phyloP scores from a whole-genome alignment of 768 basidiomycete genomes.

The Suillus sp. region DNA sequence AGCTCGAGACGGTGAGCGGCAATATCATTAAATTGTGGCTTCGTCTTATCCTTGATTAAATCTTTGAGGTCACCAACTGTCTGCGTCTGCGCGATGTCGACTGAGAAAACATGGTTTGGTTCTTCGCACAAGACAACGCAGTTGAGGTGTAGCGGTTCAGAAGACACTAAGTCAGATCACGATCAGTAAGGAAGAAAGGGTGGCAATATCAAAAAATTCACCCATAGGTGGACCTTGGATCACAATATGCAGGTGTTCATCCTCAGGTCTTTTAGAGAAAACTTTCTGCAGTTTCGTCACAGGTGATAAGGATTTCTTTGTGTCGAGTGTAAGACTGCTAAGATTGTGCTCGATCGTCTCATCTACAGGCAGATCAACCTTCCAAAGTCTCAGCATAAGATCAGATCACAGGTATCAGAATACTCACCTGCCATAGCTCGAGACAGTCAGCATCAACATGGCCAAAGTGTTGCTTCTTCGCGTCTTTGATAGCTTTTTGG shows the following conservation, averaged over 20 bases:
- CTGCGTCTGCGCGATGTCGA: no score
- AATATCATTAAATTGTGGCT: no score
- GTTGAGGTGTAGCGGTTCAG: not conserved
- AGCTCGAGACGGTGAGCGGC: no score
- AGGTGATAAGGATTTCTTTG: not conserved
- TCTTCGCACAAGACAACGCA: not conserved
- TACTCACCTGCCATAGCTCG: not conserved
- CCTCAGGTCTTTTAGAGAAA: not conserved
- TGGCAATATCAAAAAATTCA: not conserved
- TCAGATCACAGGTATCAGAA: not conserved
- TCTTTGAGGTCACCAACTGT: no score
- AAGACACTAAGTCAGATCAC: no score
- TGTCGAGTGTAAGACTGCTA: not conserved
- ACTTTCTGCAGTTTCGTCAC: not conserved
- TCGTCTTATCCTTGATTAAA: no score
- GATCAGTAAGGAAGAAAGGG: not conserved
- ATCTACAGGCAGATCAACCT: not conserved
- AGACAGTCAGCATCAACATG: not conserved
- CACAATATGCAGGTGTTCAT: constrained; percentile 7
- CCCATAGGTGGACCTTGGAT: not conserved
- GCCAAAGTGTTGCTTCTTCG: not conserved
- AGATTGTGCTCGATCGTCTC: not conserved
- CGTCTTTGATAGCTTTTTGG: not conserved
- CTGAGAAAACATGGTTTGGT: not conserved
- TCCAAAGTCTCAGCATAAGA: no score